Evolutionary conservation across 331 rosid species (phyloP).

Genomic region (Quercus tomentella): DNA sequence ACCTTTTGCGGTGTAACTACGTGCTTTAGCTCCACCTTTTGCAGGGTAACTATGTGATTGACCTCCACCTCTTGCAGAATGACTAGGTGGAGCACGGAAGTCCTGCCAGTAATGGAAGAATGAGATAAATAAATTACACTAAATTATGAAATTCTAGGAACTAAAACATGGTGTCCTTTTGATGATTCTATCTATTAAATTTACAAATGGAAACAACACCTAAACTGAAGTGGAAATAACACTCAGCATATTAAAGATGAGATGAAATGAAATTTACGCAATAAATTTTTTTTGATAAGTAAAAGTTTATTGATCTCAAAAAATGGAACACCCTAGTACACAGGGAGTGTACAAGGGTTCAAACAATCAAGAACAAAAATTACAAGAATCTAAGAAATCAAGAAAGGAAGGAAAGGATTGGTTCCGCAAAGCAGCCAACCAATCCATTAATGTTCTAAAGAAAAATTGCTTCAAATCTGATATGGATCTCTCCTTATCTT

Average conservation of each 20-base stretch:
- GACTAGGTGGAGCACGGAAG: constrained; percentile 12
- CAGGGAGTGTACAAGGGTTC: too few species aligned
- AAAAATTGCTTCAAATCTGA: too few species aligned
- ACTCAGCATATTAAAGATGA: neutral
- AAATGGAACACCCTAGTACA: too few species aligned
- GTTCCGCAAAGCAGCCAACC: too few species aligned
- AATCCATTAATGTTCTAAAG: too few species aligned
- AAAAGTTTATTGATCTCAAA: too few species aligned
- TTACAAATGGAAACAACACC: neutral
- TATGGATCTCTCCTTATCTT: too few species aligned
- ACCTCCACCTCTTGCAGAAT: constrained; percentile 21
- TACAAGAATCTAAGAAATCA: too few species aligned
- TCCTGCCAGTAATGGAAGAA: constrained; percentile 19
- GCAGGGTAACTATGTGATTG: constrained; percentile 8
- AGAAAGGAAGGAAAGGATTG: too few species aligned
- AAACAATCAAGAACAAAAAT: too few species aligned
- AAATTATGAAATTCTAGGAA: neutral
- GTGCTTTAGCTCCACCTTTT: constrained; percentile 9
- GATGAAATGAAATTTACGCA: neutral
- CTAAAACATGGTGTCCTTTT: neutral
- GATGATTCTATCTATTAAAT: neutral
- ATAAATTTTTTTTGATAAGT: too few species aligned
- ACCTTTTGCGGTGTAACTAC: constrained; percentile 16
- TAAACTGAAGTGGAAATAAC: neutral
- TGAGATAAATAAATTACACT: constrained; percentile 7